A percentile compares a stretch with the other conserved stretches of the same genome.
Evolutionary conservation across 306 rosid genomes (phyloP).

Genomic region (Castanea mollissima): DNA sequence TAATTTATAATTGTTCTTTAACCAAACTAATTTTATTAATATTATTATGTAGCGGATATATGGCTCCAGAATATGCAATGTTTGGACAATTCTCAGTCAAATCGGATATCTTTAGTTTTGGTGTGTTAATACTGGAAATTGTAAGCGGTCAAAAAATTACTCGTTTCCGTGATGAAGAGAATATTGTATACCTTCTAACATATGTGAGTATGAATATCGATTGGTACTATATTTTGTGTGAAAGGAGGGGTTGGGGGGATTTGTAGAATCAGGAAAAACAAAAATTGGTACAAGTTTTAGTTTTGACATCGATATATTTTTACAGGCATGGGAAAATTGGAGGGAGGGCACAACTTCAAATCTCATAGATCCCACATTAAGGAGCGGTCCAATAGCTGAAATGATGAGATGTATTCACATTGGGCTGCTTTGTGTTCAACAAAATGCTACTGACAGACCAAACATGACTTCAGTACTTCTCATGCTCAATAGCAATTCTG

Average conservation of each 20-base stretch:
- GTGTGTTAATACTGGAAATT: neutral
- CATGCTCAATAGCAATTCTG: neutral
- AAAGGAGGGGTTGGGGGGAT: neutral
- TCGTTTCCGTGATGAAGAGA: neutral
- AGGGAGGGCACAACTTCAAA: neutral
- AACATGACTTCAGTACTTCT: neutral
- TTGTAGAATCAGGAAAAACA: neutral
- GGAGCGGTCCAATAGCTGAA: neutral
- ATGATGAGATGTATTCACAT: neutral
- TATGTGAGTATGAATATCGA: neutral
- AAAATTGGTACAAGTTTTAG: neutral
- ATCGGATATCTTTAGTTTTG: neutral
- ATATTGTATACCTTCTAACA: neutral
- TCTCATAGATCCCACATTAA: neutral
- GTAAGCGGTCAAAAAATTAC: neutral
- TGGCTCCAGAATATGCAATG: neutral
- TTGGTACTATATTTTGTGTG: neutral
- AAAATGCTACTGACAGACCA: neutral
- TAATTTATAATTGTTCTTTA: too few relatives aligned
- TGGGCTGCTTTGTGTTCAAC: neutral
- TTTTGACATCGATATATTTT: neutral
- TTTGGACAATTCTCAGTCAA: neutral
- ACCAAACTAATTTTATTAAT: too few relatives aligned
- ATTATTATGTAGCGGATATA: too few relatives aligned
- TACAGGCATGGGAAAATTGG: neutral